Evolutionary conservation across 495 filamentous ascomycete species (phyloP).

Genomic region (Neurospora sp.): DNA sequence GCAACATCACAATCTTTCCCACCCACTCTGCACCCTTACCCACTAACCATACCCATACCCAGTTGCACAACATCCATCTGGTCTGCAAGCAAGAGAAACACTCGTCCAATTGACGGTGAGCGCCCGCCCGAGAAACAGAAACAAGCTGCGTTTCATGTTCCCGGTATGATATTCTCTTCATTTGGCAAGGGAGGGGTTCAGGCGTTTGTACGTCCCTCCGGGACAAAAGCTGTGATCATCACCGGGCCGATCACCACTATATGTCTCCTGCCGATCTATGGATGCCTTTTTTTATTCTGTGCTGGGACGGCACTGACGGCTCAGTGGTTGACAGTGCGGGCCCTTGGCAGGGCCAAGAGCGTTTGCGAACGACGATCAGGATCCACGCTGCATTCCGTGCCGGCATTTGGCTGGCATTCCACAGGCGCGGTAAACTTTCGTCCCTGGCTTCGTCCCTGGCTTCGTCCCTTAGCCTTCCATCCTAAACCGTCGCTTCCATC

Average conservation of each 20-base stretch:
- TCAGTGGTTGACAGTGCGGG: not conserved
- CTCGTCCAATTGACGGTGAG: not conserved
- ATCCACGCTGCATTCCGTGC: not conserved
- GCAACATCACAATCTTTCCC: not conserved
- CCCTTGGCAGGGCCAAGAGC: not conserved
- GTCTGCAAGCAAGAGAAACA: not conserved
- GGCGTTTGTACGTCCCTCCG: not conserved
- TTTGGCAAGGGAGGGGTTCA: not conserved
- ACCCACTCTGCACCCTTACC: not conserved
- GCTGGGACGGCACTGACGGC: not conserved
- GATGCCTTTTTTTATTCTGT: not conserved
- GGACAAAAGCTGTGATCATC: not conserved
- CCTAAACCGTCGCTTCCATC: not conserved
- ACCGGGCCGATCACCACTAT: not conserved
- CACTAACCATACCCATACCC: not conserved
- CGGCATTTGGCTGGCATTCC: not conserved
- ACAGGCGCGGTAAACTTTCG: not conserved
- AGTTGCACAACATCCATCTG: not conserved
- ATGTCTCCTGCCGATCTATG: not conserved
- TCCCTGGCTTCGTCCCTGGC: not conserved
- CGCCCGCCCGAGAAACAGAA: not conserved
- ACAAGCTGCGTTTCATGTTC: not conserved
- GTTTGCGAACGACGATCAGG: not conserved
- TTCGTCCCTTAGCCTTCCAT: not conserved
- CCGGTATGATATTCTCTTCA: not conserved